phyloP scores from a whole-genome alignment of 1,139 yeast genomes.

The Candida sp. region DNA sequence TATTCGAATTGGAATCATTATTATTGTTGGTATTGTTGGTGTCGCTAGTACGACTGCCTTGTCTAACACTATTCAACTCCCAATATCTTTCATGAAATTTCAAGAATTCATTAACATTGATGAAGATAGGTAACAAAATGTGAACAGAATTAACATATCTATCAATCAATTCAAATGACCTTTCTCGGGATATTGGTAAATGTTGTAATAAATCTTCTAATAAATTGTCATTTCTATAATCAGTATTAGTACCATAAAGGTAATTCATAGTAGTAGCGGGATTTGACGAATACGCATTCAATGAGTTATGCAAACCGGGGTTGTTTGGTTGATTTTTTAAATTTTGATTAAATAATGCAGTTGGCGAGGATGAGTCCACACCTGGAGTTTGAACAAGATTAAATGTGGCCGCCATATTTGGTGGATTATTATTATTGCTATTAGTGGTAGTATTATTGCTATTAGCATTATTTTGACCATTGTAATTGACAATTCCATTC shows the following conservation, averaged over 20 bases:
- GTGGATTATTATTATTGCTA: slow-evolving; percentile 5
- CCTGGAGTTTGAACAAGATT: slow-evolving; percentile 5
- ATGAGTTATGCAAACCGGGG: slow-evolving; percentile 22
- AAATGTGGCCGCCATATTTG: slow-evolving; percentile 3
- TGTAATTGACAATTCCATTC: neutral
- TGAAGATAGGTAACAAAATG: slow-evolving; percentile 48
- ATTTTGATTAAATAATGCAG: neutral
- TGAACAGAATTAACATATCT: slow-evolving; percentile 52
- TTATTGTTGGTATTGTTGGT: neutral
- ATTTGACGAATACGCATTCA: slow-evolving; percentile 28
- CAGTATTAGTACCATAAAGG: slow-evolving; percentile 43
- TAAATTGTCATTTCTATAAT: slow-evolving; percentile 36
- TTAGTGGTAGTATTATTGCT: neutral
- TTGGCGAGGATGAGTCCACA: neutral
- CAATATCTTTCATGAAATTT: slow-evolving; percentile 50
- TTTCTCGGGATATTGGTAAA: slow-evolving; percentile 35
- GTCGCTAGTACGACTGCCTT: too few relatives aligned
- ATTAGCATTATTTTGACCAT: neutral
- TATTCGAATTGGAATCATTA: slow-evolving; percentile 1
- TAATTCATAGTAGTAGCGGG: slow-evolving; percentile 40
- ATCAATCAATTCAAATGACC: slow-evolving; percentile 47
- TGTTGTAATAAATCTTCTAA: slow-evolving; percentile 30
- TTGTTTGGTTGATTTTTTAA: slow-evolving; percentile 12
- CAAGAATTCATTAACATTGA: slow-evolving; percentile 40
- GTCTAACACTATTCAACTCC: slow-evolving; percentile 16